Evolutionary conservation across 805 yeast species (phyloP), one percentile per base, ranked within the genome.

Genomic region (Brettanomyces bruxellensis): DNA sequence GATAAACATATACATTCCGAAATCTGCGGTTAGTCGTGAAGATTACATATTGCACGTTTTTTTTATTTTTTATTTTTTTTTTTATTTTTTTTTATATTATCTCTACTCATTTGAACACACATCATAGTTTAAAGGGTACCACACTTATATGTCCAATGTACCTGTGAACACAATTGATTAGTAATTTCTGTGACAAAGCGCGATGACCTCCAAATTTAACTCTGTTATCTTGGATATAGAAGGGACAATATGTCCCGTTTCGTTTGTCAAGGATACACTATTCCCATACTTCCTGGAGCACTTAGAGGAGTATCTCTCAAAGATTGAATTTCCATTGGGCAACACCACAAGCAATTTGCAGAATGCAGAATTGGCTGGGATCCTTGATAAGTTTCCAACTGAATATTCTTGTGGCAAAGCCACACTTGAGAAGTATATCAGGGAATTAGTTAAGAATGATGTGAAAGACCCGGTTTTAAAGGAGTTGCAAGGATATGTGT

Each of bases 191-290:
- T 52, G 49, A 25, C 39, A 44, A 1, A 51, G 72, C 1, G 11
- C 9, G 32, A 28, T 28, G 32, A 9, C 11, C 9, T 9, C 32
- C 7, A 28, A 2, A 9, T 28, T 28, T 9, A 28, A 28, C 11
- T 6, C 32, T 3, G 57, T 77, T 8, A 61, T 84, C 2, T 69
- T 89, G 5, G 95, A 87, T 54, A 87, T 88, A 34, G 98, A 90
- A 60, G 98, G 98, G 14, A 90, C 97, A 0, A 80, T 90, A 30
- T 90, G 97, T 58, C 90, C 96, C 3, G 89, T 90, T 22, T 73
- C 90, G 1, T 90, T 90, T 58, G 98, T 90, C 38, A 84, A 85
- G 55, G 89, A 86, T 28, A 70, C 68, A 2, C 65, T 90, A 34
- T 83, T 79, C 64, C 96, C 96, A 0, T 89, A 76, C 58, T 90